Evolutionary conservation across 148 eudicot species (phyloP).

Genomic region (Suaeda aralocaspica): DNA sequence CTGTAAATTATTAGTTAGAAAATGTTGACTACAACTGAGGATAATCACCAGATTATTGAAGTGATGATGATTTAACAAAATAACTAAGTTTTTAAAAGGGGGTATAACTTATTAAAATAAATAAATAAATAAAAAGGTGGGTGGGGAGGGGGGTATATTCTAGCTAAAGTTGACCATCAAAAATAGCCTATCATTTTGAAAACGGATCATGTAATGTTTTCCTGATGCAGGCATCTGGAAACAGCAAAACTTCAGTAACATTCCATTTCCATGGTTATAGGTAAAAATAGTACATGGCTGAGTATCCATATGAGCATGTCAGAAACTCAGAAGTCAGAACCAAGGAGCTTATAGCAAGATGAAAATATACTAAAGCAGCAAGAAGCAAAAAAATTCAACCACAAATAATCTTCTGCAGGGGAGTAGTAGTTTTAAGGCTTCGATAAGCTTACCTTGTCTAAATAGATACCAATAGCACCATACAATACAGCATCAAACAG

Average conservation of each 20-base stretch:
- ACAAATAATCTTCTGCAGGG: background rate
- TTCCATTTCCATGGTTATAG: too few species aligned
- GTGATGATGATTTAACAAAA: too few species aligned
- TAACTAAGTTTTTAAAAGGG: too few species aligned
- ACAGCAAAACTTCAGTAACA: too few species aligned
- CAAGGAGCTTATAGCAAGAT: slow-evolving; percentile 1
- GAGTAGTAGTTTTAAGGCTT: background rate
- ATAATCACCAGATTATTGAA: background rate
- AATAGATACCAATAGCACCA: slow-evolving; percentile 67
- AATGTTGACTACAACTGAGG: background rate
- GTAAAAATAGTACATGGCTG: background rate
- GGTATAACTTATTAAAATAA: too few species aligned
- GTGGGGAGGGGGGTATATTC: too few species aligned
- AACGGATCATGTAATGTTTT: too few species aligned
- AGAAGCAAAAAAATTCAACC: background rate
- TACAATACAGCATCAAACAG: slow-evolving; percentile 71
- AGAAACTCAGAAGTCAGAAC: too few species aligned
- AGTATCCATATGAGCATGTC: background rate
- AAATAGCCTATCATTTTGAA: too few species aligned
- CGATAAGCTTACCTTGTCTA: slow-evolving; percentile 70
- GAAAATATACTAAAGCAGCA: background rate
- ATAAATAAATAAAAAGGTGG: too few species aligned
- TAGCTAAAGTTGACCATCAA: too few species aligned
- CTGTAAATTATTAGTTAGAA: slow-evolving; percentile 3
- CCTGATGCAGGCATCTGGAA: too few species aligned